Base-by-base conservation (phyloP, 306 rosid species). In the Vicia faba region DNA sequence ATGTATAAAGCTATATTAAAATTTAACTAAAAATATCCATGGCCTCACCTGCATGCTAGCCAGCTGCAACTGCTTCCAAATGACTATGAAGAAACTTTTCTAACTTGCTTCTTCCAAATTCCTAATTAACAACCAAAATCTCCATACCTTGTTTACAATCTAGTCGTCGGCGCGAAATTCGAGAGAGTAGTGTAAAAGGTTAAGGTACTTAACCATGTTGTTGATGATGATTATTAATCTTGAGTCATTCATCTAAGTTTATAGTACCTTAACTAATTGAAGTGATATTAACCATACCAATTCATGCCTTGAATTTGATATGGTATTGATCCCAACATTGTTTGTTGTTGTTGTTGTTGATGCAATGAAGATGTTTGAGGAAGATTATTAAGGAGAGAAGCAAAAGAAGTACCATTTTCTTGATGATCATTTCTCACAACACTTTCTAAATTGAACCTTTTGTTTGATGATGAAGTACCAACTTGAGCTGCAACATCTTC, bases 331-430 rank as follows among this genome's bases (percentile, higher is more conserved):
- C 87, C 95, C 67, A 87, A 68, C 78, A 83, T 78, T 76, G 84
- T 66, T 28, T 87, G 93, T 66, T 80, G 91, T 39, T 39, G 44
- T 40, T 40, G 45, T 40, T 33, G 55, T 49, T 49, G 55, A 72
- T 85, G 89, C 80, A 84, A 73, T 44, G 90, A 71, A 73, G 95
- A 77, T 6, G 78, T 84, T 61, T 79, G 89, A 14, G 96, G 98
- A 14, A 92, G 80, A n/a, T 92, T 92, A 45, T 84, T 76, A 55
- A 89, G 89, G 54, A 92, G 77, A 66, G 84, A 61, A 1, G 91
- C 83, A 40, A 87, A 69, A 11, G 91, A 85, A 40, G 40, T 70
- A 50, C 73, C 76, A 70, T 71, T 79, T 13, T 78, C 84, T 15
- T 72, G 76, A 38, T 66, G 76, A 38, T 70, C 78, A 29, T 74